Evolutionary conservation across 179 eudicot genomes (phyloP).

Genomic region (Camellia oleifera): DNA sequence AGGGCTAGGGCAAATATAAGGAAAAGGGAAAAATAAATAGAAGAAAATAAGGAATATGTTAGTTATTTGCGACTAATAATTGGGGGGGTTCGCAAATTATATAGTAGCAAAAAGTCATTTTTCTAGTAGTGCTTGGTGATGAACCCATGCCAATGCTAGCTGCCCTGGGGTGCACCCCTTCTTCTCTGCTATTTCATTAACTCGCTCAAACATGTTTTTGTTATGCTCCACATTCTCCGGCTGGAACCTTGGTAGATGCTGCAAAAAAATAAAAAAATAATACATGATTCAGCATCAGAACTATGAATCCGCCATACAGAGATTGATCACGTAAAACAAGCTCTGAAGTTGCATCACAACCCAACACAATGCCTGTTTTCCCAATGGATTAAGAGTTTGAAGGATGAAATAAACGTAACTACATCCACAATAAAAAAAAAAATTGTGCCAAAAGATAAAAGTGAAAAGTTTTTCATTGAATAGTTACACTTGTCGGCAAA

Average conservation of each 20-base stretch:
- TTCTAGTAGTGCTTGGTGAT: conserved; percentile 29
- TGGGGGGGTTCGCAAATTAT: no score
- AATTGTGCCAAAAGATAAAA: background rate
- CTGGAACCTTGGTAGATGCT: conserved; percentile 52
- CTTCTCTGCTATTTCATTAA: conserved; percentile 45
- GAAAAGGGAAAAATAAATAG: no score
- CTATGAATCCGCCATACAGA: background rate
- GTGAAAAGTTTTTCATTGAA: background rate
- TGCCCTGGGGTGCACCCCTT: conserved; percentile 67
- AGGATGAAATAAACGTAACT: background rate
- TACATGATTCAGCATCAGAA: background rate
- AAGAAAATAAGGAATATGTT: no score
- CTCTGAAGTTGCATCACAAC: no score
- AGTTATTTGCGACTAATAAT: no score
- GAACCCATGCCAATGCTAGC: conserved; percentile 62
- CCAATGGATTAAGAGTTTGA: background rate
- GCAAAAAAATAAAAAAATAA: background rate
- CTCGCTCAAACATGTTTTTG: conserved; percentile 42
- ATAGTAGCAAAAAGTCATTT: no score
- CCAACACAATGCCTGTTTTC: no score
- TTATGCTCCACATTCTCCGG: conserved; percentile 56
- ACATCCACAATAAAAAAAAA: no score
- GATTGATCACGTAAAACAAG: no score
- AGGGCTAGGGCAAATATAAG: no score
- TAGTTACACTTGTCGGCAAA: background rate